Evolutionary conservation across 768 basidiomycete genomes (phyloP), one percentile per base, ranked within the genome.

Genomic region (Leccinellum rugosiceps): DNA sequence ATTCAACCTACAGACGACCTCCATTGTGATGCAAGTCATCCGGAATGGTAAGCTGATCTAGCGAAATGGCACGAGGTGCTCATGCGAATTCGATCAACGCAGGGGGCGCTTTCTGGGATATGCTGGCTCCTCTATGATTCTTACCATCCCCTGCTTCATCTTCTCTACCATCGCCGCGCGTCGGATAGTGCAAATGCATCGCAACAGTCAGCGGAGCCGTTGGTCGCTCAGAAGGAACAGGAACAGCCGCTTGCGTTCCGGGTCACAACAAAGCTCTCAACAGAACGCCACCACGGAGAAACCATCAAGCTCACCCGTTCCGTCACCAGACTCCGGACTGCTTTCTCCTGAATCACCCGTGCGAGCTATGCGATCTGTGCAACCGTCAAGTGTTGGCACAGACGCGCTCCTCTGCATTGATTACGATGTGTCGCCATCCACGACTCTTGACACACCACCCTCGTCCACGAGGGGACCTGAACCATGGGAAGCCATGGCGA

Each of bases 81-180:
- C 30, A 49, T 45, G 48, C 9, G 51, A 43, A 30, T n/a, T 53
- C 26, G 44, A 47, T 47, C 38, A 49, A 54, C 47, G 2, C 53
- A 88, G 87, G 87, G 76, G 82, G 30, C 82, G 86, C 46, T 78
- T 87, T 55, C 61, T 85, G n/a, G 80, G 82, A 38, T 87, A 86
- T 62, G 80, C 85, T 13, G 87, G 85, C 7, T 65, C 78, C 7
- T 78, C 85, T 0, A 74, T 85, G 56, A 53, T 82, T 44, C 67
- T 83, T 10, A 71, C 77, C 3, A 66, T 85, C 15, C 86, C 86
- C 3, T 80, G 79, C 48, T 68, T 84, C 41, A 71, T 77, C 58
- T 67, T 85, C 13, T 83, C 84, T 4, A 60, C 53, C 56, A 28
- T 34, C 17, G 58, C 72, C 3, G 62, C 62, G 6, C 48, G 45